These are phyloP conservation scores for Physocladia obscura DNA, from an alignment of 192 early-diverging fungal genomes.

Conservation along the genomic window DNA sequence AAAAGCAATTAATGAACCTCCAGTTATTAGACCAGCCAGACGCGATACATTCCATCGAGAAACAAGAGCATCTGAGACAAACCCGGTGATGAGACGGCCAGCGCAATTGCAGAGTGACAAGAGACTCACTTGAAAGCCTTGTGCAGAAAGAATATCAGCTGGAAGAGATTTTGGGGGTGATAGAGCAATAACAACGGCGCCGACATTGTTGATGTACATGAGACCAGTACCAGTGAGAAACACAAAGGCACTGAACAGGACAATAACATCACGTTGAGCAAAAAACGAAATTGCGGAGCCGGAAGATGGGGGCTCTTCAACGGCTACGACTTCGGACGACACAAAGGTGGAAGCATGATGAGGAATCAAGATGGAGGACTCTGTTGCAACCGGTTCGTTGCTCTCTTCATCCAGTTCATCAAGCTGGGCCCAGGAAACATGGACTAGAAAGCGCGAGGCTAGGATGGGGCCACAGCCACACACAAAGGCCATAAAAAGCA, in stretches of 20 bases:
- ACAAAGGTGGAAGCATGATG: neutral
- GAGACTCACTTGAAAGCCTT: constrained; percentile 37
- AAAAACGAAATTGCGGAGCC: constrained; percentile 9
- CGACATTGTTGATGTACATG: constrained; percentile 53
- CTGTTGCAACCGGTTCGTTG: neutral
- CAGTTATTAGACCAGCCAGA: constrained; percentile 17
- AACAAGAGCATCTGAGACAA: constrained; percentile 27
- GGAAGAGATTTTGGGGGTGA: neutral
- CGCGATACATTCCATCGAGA: constrained; percentile 12
- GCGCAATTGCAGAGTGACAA: constrained; percentile 39
- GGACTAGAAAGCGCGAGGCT: neutral
- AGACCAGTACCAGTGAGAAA: constrained; percentile 41
- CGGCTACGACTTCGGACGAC: neutral
- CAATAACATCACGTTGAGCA: constrained; percentile 31
- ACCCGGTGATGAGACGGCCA: constrained; percentile 39
- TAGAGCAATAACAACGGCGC: constrained; percentile 36
- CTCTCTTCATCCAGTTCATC: neutral
- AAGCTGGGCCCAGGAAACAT: neutral
- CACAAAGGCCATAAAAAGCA: constrained; percentile 33
- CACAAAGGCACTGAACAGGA: constrained; percentile 36
- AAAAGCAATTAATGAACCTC: constrained; percentile 6
- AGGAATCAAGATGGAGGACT: neutral
- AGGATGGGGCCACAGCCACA: constrained; percentile 16
- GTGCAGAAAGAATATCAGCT: constrained; percentile 10
- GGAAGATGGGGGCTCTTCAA: neutral